Percentiles rank a stretch among this genome's conserved stretches.
Evolutionary conservation across 2,329 filamentous ascomycete genomes (phyloP).

Genomic region (Juglanconis sp.): DNA sequence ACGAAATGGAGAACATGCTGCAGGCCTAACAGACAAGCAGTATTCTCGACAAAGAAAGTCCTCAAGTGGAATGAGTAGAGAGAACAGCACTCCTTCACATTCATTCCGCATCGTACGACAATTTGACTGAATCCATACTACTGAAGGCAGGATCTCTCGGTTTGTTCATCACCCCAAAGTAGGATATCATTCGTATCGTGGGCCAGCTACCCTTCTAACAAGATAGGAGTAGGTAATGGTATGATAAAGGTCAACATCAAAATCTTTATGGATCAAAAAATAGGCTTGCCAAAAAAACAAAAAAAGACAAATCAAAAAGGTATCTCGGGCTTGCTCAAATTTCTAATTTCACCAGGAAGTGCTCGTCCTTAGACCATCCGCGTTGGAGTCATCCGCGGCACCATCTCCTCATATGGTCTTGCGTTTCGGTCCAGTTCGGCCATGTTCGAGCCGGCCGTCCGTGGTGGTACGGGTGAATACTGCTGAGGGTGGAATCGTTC

Average conservation of each 20-base stretch:
- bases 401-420: constrained; percentile 56
- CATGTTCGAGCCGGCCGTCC: constrained; percentile 20
- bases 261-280: constrained; percentile 5
- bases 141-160: not conserved
- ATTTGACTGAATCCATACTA: too few relatives aligned
- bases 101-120: too few relatives aligned
- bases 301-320: not conserved
- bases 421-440: constrained; percentile 49
- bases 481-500: constrained; percentile 22
- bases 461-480: constrained; percentile 28
- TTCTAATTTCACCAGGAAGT: not conserved
- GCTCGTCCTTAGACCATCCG: constrained; percentile 28
- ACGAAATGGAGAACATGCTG: too few relatives aligned
- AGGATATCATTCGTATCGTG: constrained; percentile 13
- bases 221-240: constrained; percentile 10
- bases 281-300: constrained; percentile 6
- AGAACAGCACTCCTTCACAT: too few relatives aligned
- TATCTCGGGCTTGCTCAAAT: constrained; percentile 3
- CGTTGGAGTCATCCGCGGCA: constrained; percentile 48
- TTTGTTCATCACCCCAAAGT: not conserved
- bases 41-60: too few relatives aligned
- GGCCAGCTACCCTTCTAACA: constrained; percentile 4
- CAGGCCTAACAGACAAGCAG: too few relatives aligned
- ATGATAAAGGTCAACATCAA: not conserved
- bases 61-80: too few relatives aligned